Conservation (phyloP, 352 stramenopile species). For the Lagenidium giganteum region DNA sequence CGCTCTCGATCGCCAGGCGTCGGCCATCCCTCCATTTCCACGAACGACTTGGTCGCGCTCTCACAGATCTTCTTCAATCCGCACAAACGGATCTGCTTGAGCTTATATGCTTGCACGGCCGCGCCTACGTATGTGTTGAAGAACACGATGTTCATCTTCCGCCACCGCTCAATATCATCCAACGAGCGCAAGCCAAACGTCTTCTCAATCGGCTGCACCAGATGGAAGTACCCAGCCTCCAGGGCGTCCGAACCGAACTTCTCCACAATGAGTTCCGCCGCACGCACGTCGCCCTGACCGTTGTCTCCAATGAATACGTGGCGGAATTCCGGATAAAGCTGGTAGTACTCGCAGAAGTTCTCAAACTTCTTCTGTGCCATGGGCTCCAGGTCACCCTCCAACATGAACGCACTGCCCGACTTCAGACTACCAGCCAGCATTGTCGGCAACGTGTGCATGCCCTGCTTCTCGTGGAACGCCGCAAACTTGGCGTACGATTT, state of each 20-base stretch:
- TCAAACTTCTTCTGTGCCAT: constrained; percentile 98
- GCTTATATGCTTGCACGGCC: constrained; percentile 64
- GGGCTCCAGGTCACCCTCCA: constrained; percentile 93
- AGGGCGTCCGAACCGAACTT: constrained; percentile 59
- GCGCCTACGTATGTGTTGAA: constrained; percentile 89
- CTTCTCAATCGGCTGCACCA: constrained; percentile 81
- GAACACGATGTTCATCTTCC: constrained; percentile 88
- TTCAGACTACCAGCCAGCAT: constrained; percentile 93
- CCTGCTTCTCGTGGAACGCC: constrained; percentile 86
- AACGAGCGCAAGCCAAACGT: constrained; percentile 80
- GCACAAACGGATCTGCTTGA: constrained; percentile 61
- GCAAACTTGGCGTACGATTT: constrained; percentile 97
- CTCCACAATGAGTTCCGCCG: constrained; percentile 86
- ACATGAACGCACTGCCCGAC: constrained; percentile 93
- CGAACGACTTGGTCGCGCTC: constrained; percentile 43
- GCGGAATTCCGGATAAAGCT: constrained; percentile 98
- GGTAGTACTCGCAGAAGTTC: constrained; percentile 91
- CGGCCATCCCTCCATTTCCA: constrained; percentile 50
- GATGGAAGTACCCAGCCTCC: constrained; percentile 87
- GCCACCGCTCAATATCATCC: constrained; percentile 70
- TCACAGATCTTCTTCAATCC: constrained; percentile 72
- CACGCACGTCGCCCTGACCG: constrained; percentile 90
- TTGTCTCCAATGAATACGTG: constrained; percentile 99
- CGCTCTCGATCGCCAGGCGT: constrained; percentile 54
- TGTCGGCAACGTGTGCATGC: constrained; percentile 95